These are phyloP conservation scores for Amphichorda felina DNA, from an alignment of 2,329 filamentous ascomycete species.

Conservation along the genomic window DNA sequence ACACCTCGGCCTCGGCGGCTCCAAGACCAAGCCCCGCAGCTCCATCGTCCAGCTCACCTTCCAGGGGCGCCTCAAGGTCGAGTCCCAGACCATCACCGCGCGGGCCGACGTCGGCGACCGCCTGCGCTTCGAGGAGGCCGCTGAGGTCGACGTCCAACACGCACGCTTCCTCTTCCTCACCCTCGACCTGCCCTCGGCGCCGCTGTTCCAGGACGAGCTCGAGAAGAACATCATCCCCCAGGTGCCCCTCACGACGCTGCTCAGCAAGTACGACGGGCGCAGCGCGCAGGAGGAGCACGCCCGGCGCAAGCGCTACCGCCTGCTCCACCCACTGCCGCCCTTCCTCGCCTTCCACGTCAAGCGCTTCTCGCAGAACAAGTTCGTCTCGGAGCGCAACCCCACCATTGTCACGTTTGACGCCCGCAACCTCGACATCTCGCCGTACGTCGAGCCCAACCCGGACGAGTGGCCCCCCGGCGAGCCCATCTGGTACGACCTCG, in stretches of 20 bases:
- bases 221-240: slow-evolving; percentile 95
- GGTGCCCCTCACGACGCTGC: slow-evolving; percentile 68
- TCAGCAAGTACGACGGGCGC: slow-evolving; percentile 87
- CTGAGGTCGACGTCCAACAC: slow-evolving; percentile 63
- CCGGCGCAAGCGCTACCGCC: slow-evolving; percentile 76
- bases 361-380: slow-evolving; percentile 93
- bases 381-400: slow-evolving; percentile 88
- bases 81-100: slow-evolving; percentile 87
- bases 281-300: slow-evolving; percentile 80
- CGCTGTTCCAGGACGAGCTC: slow-evolving; percentile 90
- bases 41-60: slow-evolving; percentile 89
- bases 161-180: slow-evolving; percentile 85
- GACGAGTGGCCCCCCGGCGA: slow-evolving; percentile 58
- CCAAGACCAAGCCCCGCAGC: slow-evolving; percentile 70
- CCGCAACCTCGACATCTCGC: slow-evolving; percentile 69
- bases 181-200: slow-evolving; percentile 80
- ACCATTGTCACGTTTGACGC: slow-evolving; percentile 96
- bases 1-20: slow-evolving; percentile 82
- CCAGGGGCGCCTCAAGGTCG: slow-evolving; percentile 83
- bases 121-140: slow-evolving; percentile 85
- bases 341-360: slow-evolving; percentile 93
- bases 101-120: slow-evolving; percentile 81
- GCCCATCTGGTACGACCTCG: slow-evolving; percentile 88
- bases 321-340: slow-evolving; percentile 82
- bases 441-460: slow-evolving; percentile 84